Evolutionary conservation across 768 basidiomycete genomes (phyloP).

Genomic region (Neoboletus magnificus): DNA sequence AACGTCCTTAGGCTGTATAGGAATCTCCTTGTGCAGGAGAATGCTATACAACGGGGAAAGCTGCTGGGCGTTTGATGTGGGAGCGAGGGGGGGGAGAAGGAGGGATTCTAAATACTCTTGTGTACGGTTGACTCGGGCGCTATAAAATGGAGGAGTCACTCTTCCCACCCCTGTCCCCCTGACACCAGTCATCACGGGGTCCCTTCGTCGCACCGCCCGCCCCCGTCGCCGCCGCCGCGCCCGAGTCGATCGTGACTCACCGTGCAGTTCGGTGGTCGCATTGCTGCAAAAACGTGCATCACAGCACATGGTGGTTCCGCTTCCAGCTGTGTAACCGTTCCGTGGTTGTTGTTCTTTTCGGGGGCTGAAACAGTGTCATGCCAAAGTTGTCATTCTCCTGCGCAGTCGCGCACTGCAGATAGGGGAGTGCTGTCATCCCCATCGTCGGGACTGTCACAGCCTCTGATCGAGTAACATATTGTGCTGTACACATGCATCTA

Average conservation of each 20-base stretch:
- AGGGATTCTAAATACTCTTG: conserved; percentile 22
- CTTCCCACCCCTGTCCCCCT: conserved; percentile 22
- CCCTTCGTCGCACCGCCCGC: conserved; percentile 3
- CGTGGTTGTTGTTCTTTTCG: not conserved
- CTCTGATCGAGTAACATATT: not conserved
- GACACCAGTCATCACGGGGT: conserved; percentile 28
- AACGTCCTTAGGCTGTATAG: conserved; percentile 33
- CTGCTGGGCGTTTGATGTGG: conserved; percentile 2
- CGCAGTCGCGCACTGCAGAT: conserved; percentile 3
- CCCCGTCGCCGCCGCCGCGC: not conserved
- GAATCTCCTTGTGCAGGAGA: conserved; percentile 19
- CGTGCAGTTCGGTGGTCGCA: not conserved
- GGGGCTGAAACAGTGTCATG: not conserved
- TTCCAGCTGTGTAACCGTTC: not conserved
- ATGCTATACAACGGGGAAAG: conserved; percentile 16
- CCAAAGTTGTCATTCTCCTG: conserved; percentile 2
- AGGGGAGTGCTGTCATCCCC: not conserved
- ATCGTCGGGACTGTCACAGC: not conserved
- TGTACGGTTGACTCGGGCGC: conserved; percentile 23
- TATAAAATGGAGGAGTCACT: conserved; percentile 36
- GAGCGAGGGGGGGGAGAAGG: not conserved
- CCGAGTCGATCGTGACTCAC: not conserved
- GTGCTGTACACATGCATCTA: not conserved
- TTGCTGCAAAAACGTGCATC: not conserved
- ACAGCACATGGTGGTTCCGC: not conserved